Conservation (phyloP, 2,329 filamentous ascomycete genomes). For the Diaporthe eres region DNA sequence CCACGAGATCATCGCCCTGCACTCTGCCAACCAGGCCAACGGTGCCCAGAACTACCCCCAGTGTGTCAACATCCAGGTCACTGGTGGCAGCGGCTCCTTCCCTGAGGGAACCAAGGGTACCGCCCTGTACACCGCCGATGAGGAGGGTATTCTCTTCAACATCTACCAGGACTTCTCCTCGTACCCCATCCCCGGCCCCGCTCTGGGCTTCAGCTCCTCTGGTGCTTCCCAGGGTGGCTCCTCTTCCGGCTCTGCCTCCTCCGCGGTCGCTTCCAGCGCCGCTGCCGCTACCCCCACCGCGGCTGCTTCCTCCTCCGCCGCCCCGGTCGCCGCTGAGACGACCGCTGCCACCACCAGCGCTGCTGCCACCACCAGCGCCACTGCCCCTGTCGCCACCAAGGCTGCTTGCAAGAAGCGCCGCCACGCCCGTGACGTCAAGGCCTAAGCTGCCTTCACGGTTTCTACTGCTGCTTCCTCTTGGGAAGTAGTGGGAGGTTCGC, state of each 20-base stretch:
- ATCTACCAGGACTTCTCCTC: conserved; percentile 42
- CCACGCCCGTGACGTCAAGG: conserved; percentile 39
- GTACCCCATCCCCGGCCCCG: conserved; percentile 49
- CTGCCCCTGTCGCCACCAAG: conserved; percentile 38
- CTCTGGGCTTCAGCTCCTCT: conserved; percentile 44
- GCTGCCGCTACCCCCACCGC: conserved; percentile 33
- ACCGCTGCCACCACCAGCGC: conserved; percentile 5
- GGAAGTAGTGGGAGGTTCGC: not conserved
- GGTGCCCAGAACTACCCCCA: conserved; percentile 65
- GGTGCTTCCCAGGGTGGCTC: conserved; percentile 42
- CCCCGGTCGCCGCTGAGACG: conserved; percentile 23
- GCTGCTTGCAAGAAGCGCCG: conserved; percentile 38
- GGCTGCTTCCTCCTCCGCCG: conserved; percentile 42
- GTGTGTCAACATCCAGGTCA: conserved; percentile 61
- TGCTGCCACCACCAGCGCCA: conserved; percentile 39
- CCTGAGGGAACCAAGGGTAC: conserved; percentile 47
- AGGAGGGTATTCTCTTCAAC: conserved; percentile 48
- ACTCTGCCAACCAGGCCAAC: conserved; percentile 55
- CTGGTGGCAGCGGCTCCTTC: conserved; percentile 51
- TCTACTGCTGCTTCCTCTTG: not conserved
- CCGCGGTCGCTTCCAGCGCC: conserved; percentile 38
- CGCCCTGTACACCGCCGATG: conserved; percentile 45
- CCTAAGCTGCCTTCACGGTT: conserved; percentile 12
- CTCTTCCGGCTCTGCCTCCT: conserved; percentile 43
- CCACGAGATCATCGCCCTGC: conserved; percentile 64